Conservation (phyloP, 78 protist species). For the Dictyostelium firmibasis region DNA sequence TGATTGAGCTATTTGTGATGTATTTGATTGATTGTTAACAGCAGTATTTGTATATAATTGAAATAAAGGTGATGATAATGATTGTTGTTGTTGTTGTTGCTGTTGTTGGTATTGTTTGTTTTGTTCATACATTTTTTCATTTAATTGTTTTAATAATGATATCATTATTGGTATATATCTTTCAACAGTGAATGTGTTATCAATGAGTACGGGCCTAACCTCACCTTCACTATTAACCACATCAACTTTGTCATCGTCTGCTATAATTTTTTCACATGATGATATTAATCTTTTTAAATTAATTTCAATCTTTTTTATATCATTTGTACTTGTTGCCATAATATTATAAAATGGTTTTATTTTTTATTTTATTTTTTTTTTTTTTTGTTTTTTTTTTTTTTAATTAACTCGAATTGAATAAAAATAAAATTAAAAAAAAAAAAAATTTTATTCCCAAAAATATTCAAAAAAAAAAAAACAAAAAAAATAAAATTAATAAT, state of each 20-base stretch:
- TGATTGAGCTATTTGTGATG: background rate
- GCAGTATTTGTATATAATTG: background rate
- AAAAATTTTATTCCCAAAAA: too few relatives aligned
- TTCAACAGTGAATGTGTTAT: conserved; percentile 38
- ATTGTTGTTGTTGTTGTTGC: background rate
- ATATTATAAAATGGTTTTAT: too few relatives aligned
- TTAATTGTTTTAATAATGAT: conserved; percentile 7
- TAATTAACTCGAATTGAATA: too few relatives aligned
- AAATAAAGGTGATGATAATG: background rate
- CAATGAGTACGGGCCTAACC: background rate
- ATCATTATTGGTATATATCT: conserved; percentile 50
- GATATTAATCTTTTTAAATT: conserved; percentile 48
- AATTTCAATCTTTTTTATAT: conserved; percentile 7
- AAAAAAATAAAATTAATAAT: too few relatives aligned
- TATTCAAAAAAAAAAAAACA: too few relatives aligned
- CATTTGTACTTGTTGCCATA: background rate
- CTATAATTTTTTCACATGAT: conserved; percentile 50
- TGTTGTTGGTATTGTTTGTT: background rate
- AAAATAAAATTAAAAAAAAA: too few relatives aligned
- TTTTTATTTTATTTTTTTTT: too few relatives aligned
- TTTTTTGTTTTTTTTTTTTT: background rate
- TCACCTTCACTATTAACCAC: background rate
- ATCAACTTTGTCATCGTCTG: background rate
- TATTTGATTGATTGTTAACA: background rate
- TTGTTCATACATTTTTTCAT: conserved; percentile 23